phyloP scores from a whole-genome alignment of 1,284 basidiomycete species.

The Earliella scabrosa region DNA sequence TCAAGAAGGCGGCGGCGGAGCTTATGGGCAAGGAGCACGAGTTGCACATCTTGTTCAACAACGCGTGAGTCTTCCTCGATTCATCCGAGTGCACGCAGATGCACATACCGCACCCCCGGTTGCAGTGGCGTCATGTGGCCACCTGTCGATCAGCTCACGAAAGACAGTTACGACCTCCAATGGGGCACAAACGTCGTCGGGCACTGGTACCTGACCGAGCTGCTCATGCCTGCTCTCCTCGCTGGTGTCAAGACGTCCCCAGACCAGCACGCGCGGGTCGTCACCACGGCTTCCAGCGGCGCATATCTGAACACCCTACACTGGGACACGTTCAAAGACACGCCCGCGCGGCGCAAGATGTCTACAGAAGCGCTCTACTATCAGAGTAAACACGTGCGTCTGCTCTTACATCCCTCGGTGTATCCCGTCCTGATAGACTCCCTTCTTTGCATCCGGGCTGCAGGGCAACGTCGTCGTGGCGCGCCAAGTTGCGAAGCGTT shows the following conservation, averaged over 20 bases:
- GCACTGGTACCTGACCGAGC: slow-evolving; percentile 45
- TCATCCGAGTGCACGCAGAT: too few species aligned
- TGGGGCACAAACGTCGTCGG: slow-evolving; percentile 54
- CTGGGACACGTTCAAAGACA: slow-evolving; percentile 35
- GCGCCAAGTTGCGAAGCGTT: slow-evolving; percentile 5
- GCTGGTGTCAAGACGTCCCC: slow-evolving; percentile 33
- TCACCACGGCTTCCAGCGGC: slow-evolving; percentile 44
- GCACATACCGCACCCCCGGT: too few species aligned
- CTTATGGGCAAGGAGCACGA: slow-evolving; percentile 48
- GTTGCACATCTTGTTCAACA: slow-evolving; percentile 34
- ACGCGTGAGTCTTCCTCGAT: slow-evolving; percentile 35
- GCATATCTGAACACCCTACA: slow-evolving; percentile 33
- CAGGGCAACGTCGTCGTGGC: slow-evolving; percentile 5
- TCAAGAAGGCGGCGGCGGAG: slow-evolving; percentile 46
- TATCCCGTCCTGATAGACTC: background rate
- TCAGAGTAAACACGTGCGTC: slow-evolving; percentile 47
- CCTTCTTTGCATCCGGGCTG: background rate
- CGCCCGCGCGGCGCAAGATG: slow-evolving; percentile 32
- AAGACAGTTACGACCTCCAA: slow-evolving; percentile 53
- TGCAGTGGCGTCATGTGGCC: slow-evolving; percentile 44
- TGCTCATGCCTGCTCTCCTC: slow-evolving; percentile 46
- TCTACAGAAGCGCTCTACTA: slow-evolving; percentile 39
- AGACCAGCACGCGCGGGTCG: slow-evolving; percentile 44
- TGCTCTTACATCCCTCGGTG: background rate
- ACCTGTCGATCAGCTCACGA: slow-evolving; percentile 41